Base-by-base conservation (phyloP, 768 basidiomycete genomes). In the Panaeolus papilionaceus region DNA sequence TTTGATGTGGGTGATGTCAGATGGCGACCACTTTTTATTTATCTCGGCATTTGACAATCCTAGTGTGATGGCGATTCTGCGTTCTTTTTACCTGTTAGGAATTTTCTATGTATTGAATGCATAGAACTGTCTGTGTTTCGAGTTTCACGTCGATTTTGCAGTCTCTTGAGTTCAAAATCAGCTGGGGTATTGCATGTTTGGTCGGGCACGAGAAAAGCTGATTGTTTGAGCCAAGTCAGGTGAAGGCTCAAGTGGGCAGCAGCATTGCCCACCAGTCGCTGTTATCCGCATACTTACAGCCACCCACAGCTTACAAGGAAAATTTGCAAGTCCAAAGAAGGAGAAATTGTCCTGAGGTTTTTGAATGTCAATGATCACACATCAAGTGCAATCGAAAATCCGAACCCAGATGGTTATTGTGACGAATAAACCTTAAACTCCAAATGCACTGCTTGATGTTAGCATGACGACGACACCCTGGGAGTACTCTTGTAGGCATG, bases 1-100 rank as follows among this genome's bases (percentile, higher is more conserved):
- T 58, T 37, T 28, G 54, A 28, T 28, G 33, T 58, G 47, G 28
- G 54, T 58, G 54, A 58, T 58, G 54, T 58, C 54, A 37, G 54
- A 33, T 11, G 33, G 33, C 8, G 14, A 51, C 20, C 18, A 33
- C 3, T 14, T 28, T n/a, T n/a, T 28, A 9, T 33, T n/a, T 4
- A 58, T 58, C 54, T 58, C 54, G 54, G 54, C 54, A 58, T 58
- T 58, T 58, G 54, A 33, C 54, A 58, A 58, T 58, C 54, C 54
- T 58, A 28, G 26, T 37, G 54, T 44, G 42, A 44, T 44, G 42
- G 18, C 3, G 12, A 2, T 51, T 51, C n/a, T 51, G 20, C 0
- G 47, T 23, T 2, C 39, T 40, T 40, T 40, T 40, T 40, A 8
- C 9, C 14, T 14, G 10, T 40, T 4, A 40, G 39, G 14, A 40